These are phyloP conservation scores for Talaromyces sp. DNA, from an alignment of 2,329 filamentous ascomycete genomes.

Conservation along the genomic window DNA sequence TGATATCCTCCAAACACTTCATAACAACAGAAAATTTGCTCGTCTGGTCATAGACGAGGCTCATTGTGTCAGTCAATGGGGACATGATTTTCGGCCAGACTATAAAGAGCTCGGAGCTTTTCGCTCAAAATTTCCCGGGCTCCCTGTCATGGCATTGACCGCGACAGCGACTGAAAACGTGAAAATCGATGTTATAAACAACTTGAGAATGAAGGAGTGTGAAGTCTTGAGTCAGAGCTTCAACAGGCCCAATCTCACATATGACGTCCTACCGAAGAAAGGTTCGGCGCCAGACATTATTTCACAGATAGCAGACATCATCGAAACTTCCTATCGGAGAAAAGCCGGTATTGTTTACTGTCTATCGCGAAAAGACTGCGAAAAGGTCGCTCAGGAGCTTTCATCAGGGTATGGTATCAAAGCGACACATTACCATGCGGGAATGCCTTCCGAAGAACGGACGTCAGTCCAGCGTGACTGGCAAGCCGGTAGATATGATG, in stretches of 20 bases:
- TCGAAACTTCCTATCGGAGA: constrained; percentile 64
- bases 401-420: constrained; percentile 60
- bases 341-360: constrained; percentile 93
- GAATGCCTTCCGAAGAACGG: constrained; percentile 66
- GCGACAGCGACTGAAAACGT: constrained; percentile 94
- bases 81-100: constrained; percentile 94
- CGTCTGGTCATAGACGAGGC: constrained; percentile 96
- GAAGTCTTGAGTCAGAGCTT: constrained; percentile 87
- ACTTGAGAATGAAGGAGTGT: constrained; percentile 77
- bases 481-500: constrained; percentile 75
- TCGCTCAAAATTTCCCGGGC: constrained; percentile 66
- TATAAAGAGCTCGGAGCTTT: constrained; percentile 83
- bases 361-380: constrained; percentile 77
- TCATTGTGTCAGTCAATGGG: constrained; percentile 99
- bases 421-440: constrained; percentile 83
- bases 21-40: constrained; percentile 70
- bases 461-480: constrained; percentile 70
- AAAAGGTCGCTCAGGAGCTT: constrained; percentile 72
- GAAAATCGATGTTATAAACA: constrained; percentile 85
- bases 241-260: constrained; percentile 91
- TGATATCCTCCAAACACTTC: constrained; percentile 63
- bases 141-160: constrained; percentile 91
- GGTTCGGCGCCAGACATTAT: constrained; percentile 54
- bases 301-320: constrained; percentile 55
- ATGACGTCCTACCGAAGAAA: constrained; percentile 74